Conservation (phyloP, 257 asterid genomes). For the Oldenlandia corymbosa region DNA sequence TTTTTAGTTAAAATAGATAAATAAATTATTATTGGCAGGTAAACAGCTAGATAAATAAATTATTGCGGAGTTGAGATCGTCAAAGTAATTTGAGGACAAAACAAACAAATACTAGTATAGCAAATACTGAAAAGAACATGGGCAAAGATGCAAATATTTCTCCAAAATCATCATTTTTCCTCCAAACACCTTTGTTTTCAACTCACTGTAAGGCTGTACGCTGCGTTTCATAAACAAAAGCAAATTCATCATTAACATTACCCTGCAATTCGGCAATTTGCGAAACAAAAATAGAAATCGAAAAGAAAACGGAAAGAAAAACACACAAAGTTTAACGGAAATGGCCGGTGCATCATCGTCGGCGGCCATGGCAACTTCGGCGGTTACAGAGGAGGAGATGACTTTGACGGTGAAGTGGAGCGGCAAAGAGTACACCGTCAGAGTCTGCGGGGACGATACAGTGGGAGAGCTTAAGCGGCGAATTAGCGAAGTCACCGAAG, state of each 20-base stretch:
- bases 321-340: not conserved
- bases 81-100: not conserved
- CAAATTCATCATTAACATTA: not conserved
- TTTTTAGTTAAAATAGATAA: too few species aligned
- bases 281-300: too few species aligned
- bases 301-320: too few species aligned
- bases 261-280: too few species aligned
- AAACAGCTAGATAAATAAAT: too few species aligned
- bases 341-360: slow-evolving; percentile 63
- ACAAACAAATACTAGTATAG: not conserved
- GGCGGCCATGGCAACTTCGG: slow-evolving; percentile 37
- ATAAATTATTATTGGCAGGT: too few species aligned
- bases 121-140: not conserved
- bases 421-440: slow-evolving; percentile 82
- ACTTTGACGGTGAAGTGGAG: slow-evolving; percentile 91
- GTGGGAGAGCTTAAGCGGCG: slow-evolving; percentile 87
- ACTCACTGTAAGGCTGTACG: not conserved
- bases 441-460: slow-evolving; percentile 87
- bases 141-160: not conserved
- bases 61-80: not conserved
- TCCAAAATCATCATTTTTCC: not conserved
- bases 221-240: slow-evolving; percentile 6
- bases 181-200: not conserved
- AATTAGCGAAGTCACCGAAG: slow-evolving; percentile 73
- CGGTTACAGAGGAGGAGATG: slow-evolving; percentile 73